These are phyloP conservation scores for Grigorovia yakushimaensis DNA, from an alignment of 805 yeast genomes.

Conservation along the genomic window DNA sequence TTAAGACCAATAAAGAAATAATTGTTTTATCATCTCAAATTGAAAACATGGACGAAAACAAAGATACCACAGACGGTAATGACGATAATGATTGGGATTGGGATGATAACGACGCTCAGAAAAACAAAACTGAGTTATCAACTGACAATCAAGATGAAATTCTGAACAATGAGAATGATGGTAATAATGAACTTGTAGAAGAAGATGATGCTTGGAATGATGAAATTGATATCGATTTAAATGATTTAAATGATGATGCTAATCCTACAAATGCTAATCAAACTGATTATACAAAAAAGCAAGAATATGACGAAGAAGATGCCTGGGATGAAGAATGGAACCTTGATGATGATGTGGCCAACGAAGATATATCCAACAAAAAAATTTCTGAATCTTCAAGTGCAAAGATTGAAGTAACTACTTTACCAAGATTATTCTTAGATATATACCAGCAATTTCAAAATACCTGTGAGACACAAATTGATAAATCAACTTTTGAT, in stretches of 20 bases:
- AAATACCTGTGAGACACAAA: constrained; percentile 7
- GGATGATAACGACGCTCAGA: no score
- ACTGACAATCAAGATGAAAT: constrained; percentile 4
- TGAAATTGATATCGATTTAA: constrained; percentile 14
- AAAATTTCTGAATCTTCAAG: not conserved
- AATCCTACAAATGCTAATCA: not conserved
- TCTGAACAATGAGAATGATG: not conserved
- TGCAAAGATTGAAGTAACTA: constrained; percentile 8
- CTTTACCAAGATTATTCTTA: constrained; percentile 12
- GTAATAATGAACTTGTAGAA: constrained; percentile 7
- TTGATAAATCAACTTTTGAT: constrained; percentile 9
- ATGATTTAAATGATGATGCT: constrained; percentile 4
- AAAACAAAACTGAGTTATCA: constrained; percentile 2
- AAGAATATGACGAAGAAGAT: constrained; percentile 6
- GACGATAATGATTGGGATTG: constrained; percentile 22
- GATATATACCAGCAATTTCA: constrained; percentile 10
- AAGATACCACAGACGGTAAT: no score
- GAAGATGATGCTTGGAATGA: constrained; percentile 11
- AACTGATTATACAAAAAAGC: not conserved
- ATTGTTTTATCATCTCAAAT: not conserved
- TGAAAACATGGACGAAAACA: no score
- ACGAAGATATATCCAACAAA: not conserved
- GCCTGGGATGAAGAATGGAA: constrained; percentile 22
- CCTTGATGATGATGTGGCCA: constrained; percentile 13
- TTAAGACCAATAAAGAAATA: not conserved